Evolutionary conservation across 192 early-diverging fungal species (phyloP).

Genomic region (Coemansia sp.): DNA sequence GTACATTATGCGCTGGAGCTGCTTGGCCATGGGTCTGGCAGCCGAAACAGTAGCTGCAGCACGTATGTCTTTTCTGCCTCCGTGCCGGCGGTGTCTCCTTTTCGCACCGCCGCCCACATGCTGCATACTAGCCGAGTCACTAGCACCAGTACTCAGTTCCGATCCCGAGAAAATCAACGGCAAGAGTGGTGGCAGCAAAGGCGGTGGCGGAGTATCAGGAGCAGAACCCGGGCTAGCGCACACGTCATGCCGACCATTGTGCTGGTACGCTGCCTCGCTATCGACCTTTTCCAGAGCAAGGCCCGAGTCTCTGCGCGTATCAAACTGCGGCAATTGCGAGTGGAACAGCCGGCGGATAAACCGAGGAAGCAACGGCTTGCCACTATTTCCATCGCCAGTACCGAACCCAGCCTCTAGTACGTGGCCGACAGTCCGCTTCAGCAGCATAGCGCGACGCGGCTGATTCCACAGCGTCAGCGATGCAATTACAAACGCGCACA

Average conservation of each 20-base stretch:
- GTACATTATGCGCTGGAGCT: neutral
- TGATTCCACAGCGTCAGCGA: constrained; percentile 13
- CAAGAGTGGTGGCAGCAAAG: neutral
- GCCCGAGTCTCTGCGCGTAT: neutral
- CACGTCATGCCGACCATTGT: neutral
- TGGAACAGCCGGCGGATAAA: constrained; percentile 9
- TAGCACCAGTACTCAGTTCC: neutral
- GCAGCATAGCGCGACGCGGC: neutral
- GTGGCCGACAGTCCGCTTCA: constrained; percentile 1
- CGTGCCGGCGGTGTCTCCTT: neutral
- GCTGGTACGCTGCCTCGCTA: neutral
- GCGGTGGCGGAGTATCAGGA: neutral
- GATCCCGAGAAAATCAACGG: neutral
- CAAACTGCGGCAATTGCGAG: constrained; percentile 5
- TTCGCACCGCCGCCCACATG: neutral
- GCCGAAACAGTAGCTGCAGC: neutral
- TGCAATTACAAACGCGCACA: constrained; percentile 10
- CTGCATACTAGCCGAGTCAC: neutral
- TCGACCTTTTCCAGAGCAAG: neutral
- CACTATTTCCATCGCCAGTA: neutral
- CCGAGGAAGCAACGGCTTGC: constrained; percentile 7
- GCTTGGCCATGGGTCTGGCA: neutral
- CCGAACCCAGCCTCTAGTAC: constrained; percentile 1
- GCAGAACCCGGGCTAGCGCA: neutral
- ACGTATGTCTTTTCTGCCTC: constrained; percentile 4